Base-by-base conservation (phyloP, 306 rosid species). In the Abrus pulchellus region DNA sequence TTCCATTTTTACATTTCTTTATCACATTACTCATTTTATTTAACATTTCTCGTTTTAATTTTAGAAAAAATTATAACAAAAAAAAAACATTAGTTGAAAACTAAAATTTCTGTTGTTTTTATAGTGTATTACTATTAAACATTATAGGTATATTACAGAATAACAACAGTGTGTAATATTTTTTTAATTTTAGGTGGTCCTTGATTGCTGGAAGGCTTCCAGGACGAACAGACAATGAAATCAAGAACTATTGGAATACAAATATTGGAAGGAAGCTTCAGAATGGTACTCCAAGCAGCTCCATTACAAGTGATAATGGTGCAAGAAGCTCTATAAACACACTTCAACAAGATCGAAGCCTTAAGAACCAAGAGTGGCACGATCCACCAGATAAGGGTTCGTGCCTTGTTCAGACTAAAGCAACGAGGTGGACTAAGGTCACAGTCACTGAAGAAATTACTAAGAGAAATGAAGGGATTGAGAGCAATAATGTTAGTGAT, bases 151-250 rank as follows among this genome's bases (percentile, higher is more conserved):
- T 10, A 30, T 32, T 3, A 32, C 10, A 11, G 66, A 11, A 32
- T 59, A 60, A 60, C 52, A 20, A 9, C 0, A 60, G 13, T 28
- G 27, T 8, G 40, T 59, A 2, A 36, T 65, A 10, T 10, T 20
- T 20, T 20, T 20, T 20, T 2, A 11, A 65, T 41, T 40, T 41
- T 80, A 91, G 95, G 84, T 91, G 95, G 95, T 83, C 93, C n/a
- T 68, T 91, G 78, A 91, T 91, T 50, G 95, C 95, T 73, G 82
- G 79, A 87, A 5, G 70, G 83, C 87, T 92, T 36, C 97, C 97
- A 0, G 95, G 97, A 81, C 88, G 97, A 90, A 92, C 97, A 80
- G 95, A 92, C 86, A 92, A 90, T 83, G 97, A 92, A 89, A 90
- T 92, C 53, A 92, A 90, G 75, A 92, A 92, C 59, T 89, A 90